Evolutionary conservation across 2,329 filamentous ascomycete species (phyloP).

Genomic region (Aspergillus pseudotamarii): DNA sequence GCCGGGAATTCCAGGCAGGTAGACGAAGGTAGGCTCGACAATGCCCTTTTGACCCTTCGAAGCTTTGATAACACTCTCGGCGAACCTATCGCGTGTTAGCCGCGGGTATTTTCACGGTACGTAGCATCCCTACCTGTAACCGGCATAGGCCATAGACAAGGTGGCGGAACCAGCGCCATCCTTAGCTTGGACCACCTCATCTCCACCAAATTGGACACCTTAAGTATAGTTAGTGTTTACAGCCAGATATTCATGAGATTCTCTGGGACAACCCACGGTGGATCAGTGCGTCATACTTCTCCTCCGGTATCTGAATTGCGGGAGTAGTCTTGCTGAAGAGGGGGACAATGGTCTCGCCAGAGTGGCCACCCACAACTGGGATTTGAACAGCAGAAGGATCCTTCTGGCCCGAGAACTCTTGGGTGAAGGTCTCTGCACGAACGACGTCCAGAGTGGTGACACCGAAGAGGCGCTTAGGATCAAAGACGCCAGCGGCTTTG

Average conservation of each 20-base stretch:
- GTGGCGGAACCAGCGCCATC: constrained; percentile 88
- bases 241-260: background rate
- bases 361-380: constrained; percentile 95
- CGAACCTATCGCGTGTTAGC: constrained; percentile 64
- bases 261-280: constrained; percentile 64
- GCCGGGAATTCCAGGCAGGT: constrained; percentile 85
- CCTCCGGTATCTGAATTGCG: constrained; percentile 75
- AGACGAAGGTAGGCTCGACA: constrained; percentile 93
- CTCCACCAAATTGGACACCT: constrained; percentile 94
- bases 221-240: constrained; percentile 4
- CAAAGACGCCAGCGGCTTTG: constrained; percentile 89
- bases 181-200: constrained; percentile 95
- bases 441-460: constrained; percentile 98
- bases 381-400: constrained; percentile 82
- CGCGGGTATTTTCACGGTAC: constrained; percentile 14
- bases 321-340: constrained; percentile 92
- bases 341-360: constrained; percentile 95
- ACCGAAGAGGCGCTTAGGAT: constrained; percentile 94
- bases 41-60: constrained; percentile 87
- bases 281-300: constrained; percentile 88
- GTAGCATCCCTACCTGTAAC: constrained; percentile 70
- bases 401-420: constrained; percentile 78
- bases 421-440: constrained; percentile 94
- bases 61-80: constrained; percentile 91
- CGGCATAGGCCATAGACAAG: constrained; percentile 93